phyloP scores from a whole-genome alignment of 352 stramenopile species.

The Globisporangium nodosum region DNA sequence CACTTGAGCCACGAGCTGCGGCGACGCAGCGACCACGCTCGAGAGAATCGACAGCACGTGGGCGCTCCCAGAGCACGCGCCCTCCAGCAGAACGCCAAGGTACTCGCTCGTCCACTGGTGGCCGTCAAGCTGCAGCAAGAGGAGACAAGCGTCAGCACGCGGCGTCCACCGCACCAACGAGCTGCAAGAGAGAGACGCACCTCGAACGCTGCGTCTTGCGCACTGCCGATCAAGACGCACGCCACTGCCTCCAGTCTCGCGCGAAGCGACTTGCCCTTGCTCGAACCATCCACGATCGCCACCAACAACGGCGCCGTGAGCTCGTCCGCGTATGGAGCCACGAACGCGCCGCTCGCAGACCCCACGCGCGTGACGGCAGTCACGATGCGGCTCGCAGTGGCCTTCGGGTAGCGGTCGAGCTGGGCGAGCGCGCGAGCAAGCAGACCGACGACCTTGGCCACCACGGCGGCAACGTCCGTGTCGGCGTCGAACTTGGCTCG shows the following conservation, averaged over 20 bases:
- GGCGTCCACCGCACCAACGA: neutral
- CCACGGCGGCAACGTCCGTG: conserved; percentile 18
- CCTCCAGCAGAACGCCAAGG: conserved; percentile 34
- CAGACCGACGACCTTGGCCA: conserved; percentile 22
- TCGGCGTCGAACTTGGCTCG: conserved; percentile 14
- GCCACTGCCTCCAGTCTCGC: conserved; percentile 42
- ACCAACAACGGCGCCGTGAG: conserved; percentile 35
- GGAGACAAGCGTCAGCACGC: neutral
- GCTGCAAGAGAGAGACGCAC: conserved; percentile 16
- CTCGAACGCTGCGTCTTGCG: conserved; percentile 29
- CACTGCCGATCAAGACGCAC: conserved; percentile 37
- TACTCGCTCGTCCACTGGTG: conserved; percentile 44
- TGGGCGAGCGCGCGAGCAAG: conserved; percentile 48
- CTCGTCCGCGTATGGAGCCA: conserved; percentile 39
- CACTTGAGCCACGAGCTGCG: conserved; percentile 31
- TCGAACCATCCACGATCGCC: conserved; percentile 40
- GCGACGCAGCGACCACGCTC: conserved; percentile 24
- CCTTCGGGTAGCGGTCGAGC: conserved; percentile 73
- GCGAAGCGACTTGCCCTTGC: conserved; percentile 43
- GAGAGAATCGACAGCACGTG: conserved; percentile 44
- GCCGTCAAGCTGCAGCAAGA: conserved; percentile 20
- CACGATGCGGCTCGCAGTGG: conserved; percentile 44
- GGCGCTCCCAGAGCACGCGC: conserved; percentile 39
- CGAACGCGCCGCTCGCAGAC: conserved; percentile 28
- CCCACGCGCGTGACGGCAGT: conserved; percentile 44